These are phyloP conservation scores for Penicillium sp. DNA, from an alignment of 2,329 filamentous ascomycete species.

Conservation along the genomic window DNA sequence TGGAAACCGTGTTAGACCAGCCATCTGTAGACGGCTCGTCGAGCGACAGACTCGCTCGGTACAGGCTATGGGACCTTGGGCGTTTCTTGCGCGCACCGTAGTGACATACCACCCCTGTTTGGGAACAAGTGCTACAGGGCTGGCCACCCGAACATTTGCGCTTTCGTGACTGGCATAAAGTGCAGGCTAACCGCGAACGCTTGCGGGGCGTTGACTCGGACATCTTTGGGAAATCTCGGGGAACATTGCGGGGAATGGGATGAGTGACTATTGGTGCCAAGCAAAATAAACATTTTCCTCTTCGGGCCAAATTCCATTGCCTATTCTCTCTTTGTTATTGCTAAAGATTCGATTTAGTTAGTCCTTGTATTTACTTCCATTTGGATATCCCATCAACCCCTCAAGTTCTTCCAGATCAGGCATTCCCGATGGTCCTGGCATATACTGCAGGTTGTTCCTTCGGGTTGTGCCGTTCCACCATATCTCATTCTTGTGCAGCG, in stretches of 20 bases:
- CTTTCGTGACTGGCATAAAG: conserved; percentile 54
- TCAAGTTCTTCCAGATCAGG: conserved; percentile 29
- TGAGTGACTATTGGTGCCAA: conserved; percentile 4
- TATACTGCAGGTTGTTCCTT: conserved; percentile 30
- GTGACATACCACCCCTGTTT: conserved; percentile 53
- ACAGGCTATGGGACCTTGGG: conserved; percentile 20
- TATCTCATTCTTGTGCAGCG: conserved; percentile 32
- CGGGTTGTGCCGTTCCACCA: conserved; percentile 33
- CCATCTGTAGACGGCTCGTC: conserved; percentile 14
- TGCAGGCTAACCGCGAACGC: conserved; percentile 48
- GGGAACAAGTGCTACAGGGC: conserved; percentile 53
- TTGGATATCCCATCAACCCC: conserved; percentile 27
- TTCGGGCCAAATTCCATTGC: no score
- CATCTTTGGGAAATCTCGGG: conserved; percentile 20
- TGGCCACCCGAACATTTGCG: conserved; percentile 54
- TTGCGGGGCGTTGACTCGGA: conserved; percentile 30
- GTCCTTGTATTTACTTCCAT: conserved; percentile 28
- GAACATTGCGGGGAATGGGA: conserved; percentile 2
- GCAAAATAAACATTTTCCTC: background rate
- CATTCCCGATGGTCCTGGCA: conserved; percentile 35
- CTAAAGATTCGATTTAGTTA: conserved; percentile 4
- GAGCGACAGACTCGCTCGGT: conserved; percentile 14
- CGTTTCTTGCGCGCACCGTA: conserved; percentile 42
- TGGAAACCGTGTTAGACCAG: conserved; percentile 1
- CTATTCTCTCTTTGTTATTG: background rate